Evolutionary conservation across 129 eudicot genomes (phyloP), one percentile per base, ranked within the genome.

Genomic region (Artemisia tridentata): DNA sequence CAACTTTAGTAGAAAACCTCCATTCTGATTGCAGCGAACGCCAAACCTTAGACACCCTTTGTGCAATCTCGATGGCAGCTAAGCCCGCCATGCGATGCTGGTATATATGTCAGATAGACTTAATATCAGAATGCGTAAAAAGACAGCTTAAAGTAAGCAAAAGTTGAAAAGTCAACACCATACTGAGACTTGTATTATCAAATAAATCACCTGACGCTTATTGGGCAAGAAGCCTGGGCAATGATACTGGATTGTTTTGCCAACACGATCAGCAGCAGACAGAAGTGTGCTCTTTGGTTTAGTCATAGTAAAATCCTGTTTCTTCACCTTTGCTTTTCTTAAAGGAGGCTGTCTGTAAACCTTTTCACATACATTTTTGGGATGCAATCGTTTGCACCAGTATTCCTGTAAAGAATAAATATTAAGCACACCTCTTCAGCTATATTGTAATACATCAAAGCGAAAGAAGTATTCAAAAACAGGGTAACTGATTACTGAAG

Each of bases 11-110:
- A 76, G 97, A 83, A 73, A 80, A 79, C 79, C 89, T 93, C 97
- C 88, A 84, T 71, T 93, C 98, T 48, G 75, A 80, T 73, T 88
- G 97, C n/a, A 88, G 59, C n/a, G 95, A 77, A 65, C 98, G 95
- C 98, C 98, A 93, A 70, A 86, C 85, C 73, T 77, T 89, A 43
- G 95, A 84, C 63, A 93, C 96, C 80, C 82, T 89, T 72, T 93
- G 98, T 43, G 97, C 98, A 73, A 93, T 89, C 86, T 93, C 98
- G 66, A 93, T 89, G 68, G 97, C 96, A 71, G 98, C 98, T 71
- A 93, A 84, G 7, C 98, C 98, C 6, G 98, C 98, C 98, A 87
- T 93, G 29, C 98, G 96, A 84, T 93, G 91, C 98, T 93, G 91
- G 52, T 38, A 29, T 63, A 25, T 16, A 78, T 17, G 17, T 46